phyloP scores from a whole-genome alignment of 345 rosid species.

The Syzygium oleosum region DNA sequence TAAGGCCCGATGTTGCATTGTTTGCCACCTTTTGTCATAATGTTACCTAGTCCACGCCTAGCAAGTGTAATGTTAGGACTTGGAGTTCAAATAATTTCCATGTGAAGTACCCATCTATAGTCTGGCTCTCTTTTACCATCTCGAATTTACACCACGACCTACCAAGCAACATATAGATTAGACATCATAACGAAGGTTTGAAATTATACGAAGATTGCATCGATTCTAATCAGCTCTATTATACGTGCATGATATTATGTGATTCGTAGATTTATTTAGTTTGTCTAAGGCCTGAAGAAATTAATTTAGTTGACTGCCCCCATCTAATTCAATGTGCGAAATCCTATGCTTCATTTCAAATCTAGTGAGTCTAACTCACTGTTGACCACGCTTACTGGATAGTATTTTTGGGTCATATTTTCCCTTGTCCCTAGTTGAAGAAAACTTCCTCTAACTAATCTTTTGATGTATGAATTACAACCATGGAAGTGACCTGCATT shows the following conservation, averaged over 20 bases:
- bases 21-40: neutral
- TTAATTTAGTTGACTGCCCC: neutral
- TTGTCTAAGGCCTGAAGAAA: neutral
- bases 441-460: neutral
- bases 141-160: neutral
- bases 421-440: neutral
- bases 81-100: neutral
- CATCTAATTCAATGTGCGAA: neutral
- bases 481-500: neutral
- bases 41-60: neutral
- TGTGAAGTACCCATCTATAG: neutral
- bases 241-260: rapidly evolving
- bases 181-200: neutral
- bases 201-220: neutral
- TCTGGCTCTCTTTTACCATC: neutral
- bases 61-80: neutral
- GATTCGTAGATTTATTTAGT: neutral
- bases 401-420: neutral
- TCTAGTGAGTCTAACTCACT: neutral
- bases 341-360: neutral
- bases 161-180: neutral
- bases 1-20: neutral
- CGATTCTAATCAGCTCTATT: neutral
- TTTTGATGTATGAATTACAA: neutral
- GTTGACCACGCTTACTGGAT: neutral